Conservation (phyloP, 345 rosid species). For the Heritiera littoralis region DNA sequence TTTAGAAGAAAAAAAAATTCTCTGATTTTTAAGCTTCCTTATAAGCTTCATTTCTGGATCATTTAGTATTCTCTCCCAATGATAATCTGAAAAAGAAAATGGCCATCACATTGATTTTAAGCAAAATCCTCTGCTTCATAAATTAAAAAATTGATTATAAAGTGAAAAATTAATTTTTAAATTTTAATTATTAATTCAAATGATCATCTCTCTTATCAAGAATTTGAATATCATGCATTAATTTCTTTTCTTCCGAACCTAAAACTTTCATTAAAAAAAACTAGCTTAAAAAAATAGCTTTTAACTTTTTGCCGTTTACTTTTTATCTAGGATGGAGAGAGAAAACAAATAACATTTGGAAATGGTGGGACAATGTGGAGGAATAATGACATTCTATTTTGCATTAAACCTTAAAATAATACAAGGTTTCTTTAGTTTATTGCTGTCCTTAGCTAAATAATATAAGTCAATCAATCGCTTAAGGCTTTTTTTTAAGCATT, state of each 20-base stretch:
- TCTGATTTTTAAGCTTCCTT: not conserved
- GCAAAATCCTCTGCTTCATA: not conserved
- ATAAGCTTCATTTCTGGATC: not conserved
- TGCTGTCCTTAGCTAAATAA: not conserved
- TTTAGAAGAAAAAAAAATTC: not conserved
- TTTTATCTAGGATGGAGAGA: not conserved
- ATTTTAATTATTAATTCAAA: too few relatives aligned
- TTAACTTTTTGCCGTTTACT: not conserved
- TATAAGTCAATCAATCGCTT: not conserved
- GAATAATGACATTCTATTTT: constrained; percentile 7
- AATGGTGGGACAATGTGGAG: constrained; percentile 16
- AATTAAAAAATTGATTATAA: not conserved
- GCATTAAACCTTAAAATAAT: constrained; percentile 4
- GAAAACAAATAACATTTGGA: not conserved
- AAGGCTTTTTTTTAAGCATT: not conserved
- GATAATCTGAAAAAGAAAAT: not conserved
- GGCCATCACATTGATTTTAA: not conserved
- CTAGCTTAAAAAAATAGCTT: too few relatives aligned
- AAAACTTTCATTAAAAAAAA: too few relatives aligned
- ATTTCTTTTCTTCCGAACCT: too few relatives aligned
- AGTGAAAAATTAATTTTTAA: not conserved
- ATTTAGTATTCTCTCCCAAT: not conserved
- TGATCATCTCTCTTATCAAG: too few relatives aligned
- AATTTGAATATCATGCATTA: too few relatives aligned
- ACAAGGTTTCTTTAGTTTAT: not conserved